Percentiles rank a stretch among this genome's conserved stretches.
Conservation (phyloP, 2,329 filamentous ascomycete species). For the Venturia pyrina region DNA sequence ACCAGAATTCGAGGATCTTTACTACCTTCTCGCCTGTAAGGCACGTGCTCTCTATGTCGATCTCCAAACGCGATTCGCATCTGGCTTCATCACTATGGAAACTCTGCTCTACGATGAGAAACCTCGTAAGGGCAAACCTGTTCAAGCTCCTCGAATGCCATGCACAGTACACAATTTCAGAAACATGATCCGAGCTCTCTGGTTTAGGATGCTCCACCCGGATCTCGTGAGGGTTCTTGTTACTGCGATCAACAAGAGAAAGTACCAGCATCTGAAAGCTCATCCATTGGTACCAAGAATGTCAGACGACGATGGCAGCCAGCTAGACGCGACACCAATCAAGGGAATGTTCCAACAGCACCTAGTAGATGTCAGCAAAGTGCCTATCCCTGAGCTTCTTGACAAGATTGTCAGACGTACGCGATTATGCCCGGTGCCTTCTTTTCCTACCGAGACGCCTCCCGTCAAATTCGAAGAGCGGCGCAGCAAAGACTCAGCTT, state of each 20-base stretch:
- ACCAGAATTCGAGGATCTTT: conserved; percentile 11
- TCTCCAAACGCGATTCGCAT: conserved; percentile 6
- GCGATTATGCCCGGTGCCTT: not conserved
- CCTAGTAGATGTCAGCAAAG: conserved; percentile 8
- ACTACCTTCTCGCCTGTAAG: conserved; percentile 12
- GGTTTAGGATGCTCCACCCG: conserved; percentile 8
- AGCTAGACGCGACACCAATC: not conserved
- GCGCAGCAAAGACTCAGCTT: not conserved
- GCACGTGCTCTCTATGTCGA: conserved; percentile 4
- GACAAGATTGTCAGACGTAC: conserved; percentile 4
- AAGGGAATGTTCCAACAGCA: conserved; percentile 4
- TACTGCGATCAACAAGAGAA: conserved; percentile 4
- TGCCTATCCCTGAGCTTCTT: conserved; percentile 5
- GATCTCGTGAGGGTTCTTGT: not conserved
- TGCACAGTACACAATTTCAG: conserved; percentile 8
- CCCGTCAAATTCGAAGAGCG: not conserved
- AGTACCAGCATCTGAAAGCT: conserved; percentile 9
- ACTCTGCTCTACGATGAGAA: conserved; percentile 4
- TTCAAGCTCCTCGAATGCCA: not conserved
- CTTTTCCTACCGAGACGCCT: not conserved
- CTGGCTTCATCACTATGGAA: conserved; percentile 2
- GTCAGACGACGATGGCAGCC: conserved; percentile 1
- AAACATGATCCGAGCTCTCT: conserved; percentile 8
- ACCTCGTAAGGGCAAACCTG: not conserved
- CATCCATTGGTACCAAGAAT: conserved; percentile 7